Base-by-base conservation (phyloP, 169 alveolate genomes). In the Plasmodium chabaudi region DNA sequence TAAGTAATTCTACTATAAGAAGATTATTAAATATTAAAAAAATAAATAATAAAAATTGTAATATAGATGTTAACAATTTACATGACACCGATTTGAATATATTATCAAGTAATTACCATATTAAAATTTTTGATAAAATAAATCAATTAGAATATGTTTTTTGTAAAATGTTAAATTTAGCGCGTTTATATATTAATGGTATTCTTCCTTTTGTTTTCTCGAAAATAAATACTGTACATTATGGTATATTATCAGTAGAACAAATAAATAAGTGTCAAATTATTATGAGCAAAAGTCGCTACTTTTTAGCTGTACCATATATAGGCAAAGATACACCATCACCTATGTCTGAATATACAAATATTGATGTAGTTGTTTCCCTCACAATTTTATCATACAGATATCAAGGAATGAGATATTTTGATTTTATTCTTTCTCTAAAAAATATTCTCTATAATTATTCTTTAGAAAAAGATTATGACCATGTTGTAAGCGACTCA, bases 271-370 rank as follows among this genome's bases (percentile, higher is more conserved):
- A 56, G 46, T 64, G 91, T 71, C 73, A 87, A 72, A 53, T 57
- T 19, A 47, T 60, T 15, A 75, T 89, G 86, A 93, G 96, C 7
- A 88, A 77, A 7, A 89, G 96, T n/a, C 94, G 99, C 55, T 94
- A 93, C 63, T 92, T 95, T 90, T 89, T 97, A 61, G 97, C 99
- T 1, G 97, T 97, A 27, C 99, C 99, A 15, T 97, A 96, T 72
- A 95, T 97, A 42, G 99, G 99, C 7, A 97, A 96, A 72, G 99
- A 97, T 91, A 93, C 98, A 23, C 99, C 99, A 1, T 94, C 97
- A 44, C 84, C 67, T 15, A 95, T 96, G 87, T 96, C 98, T 15
- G 99, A 97, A 74, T 97, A 95, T 93, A 95, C 98, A 10, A 98
- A 97, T 69, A 98, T 98, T 0, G 99, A 97, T 87, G 96, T 97